A percentile compares a stretch with the other conserved stretches of the same genome.
Conservation (phyloP, 495 filamentous ascomycete genomes). For the Penicillium egyptiacum region DNA sequence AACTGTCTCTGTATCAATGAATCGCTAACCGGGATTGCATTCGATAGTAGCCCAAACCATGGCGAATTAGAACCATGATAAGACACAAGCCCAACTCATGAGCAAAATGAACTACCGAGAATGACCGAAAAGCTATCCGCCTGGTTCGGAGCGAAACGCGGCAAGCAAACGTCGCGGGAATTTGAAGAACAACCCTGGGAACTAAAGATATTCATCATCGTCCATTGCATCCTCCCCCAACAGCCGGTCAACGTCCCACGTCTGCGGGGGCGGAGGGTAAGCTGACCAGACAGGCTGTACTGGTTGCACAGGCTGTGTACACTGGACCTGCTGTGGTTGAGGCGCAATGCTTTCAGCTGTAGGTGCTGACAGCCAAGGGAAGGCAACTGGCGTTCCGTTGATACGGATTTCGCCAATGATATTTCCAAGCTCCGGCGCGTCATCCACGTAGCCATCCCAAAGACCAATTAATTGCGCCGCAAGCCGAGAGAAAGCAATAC, state of each 20-base stretch:
- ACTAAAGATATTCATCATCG: conserved; percentile 38
- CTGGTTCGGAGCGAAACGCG: neutral
- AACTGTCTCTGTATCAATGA: neutral
- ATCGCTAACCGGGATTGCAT: neutral
- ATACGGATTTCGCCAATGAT: conserved; percentile 38
- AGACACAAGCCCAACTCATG: too few relatives aligned
- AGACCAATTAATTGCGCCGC: conserved; percentile 40
- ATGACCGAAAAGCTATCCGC: neutral
- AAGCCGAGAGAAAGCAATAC: conserved; percentile 34
- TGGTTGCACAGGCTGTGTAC: conserved; percentile 10
- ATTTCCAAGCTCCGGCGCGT: conserved; percentile 26
- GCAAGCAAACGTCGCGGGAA: neutral
- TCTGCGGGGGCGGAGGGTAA: conserved; percentile 14
- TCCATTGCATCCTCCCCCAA: conserved; percentile 31
- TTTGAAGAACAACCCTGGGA: neutral
- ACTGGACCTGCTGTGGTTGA: conserved; percentile 1
- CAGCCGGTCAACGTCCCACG: conserved; percentile 18
- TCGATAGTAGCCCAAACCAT: neutral
- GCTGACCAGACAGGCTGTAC: conserved; percentile 19
- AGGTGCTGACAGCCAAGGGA: conserved; percentile 28
- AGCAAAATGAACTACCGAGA: neutral
- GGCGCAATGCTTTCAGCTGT: conserved; percentile 4
- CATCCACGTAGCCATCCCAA: conserved; percentile 49
- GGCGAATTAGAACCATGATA: too few relatives aligned
- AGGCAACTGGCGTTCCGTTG: conserved; percentile 31